Evolutionary conservation across 352 stramenopile species (phyloP).

Genomic region (Pythium scleroteichum): DNA sequence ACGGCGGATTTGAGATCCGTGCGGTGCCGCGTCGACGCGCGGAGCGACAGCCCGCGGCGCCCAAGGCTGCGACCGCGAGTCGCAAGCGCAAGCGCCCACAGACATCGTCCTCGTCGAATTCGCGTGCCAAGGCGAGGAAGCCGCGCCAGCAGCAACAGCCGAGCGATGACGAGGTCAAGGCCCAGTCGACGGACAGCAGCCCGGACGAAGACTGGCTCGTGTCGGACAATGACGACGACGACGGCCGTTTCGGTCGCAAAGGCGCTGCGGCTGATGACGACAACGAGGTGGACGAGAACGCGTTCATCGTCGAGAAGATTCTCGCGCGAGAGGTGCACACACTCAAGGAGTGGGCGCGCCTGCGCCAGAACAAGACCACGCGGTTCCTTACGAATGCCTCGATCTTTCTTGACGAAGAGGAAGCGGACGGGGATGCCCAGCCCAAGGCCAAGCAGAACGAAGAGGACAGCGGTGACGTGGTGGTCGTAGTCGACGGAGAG

Average conservation of each 20-base stretch:
- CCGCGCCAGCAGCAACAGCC: constrained; percentile 2
- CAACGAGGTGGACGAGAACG: constrained; percentile 54
- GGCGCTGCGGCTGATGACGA: constrained; percentile 12
- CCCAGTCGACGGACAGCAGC: constrained; percentile 15
- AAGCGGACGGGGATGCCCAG: constrained; percentile 38
- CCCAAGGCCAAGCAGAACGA: constrained; percentile 4
- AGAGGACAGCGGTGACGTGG: constrained; percentile 10
- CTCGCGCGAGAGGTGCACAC: constrained; percentile 79
- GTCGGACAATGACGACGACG: constrained; percentile 16
- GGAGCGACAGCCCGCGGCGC: neutral
- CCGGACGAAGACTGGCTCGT: constrained; percentile 22
- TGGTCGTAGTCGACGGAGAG: constrained; percentile 20
- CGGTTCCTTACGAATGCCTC: constrained; percentile 78
- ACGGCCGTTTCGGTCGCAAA: constrained; percentile 6
- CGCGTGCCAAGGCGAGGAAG: constrained; percentile 15
- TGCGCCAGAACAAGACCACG: constrained; percentile 71
- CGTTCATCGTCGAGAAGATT: constrained; percentile 85
- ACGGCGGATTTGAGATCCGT: constrained; percentile 29
- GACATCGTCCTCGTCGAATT: neutral
- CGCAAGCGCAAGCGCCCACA: constrained; percentile 30
- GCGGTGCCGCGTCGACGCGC: constrained; percentile 14
- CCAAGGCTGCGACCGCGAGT: neutral
- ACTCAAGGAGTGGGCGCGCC: constrained; percentile 73
- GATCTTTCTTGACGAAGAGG: constrained; percentile 75
- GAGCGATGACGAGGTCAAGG: constrained; percentile 9